Evolutionary conservation across 73 alveolate genomes (phyloP), one percentile per base, ranked within the genome.

Genomic region (Vitrella brassicaformis): DNA sequence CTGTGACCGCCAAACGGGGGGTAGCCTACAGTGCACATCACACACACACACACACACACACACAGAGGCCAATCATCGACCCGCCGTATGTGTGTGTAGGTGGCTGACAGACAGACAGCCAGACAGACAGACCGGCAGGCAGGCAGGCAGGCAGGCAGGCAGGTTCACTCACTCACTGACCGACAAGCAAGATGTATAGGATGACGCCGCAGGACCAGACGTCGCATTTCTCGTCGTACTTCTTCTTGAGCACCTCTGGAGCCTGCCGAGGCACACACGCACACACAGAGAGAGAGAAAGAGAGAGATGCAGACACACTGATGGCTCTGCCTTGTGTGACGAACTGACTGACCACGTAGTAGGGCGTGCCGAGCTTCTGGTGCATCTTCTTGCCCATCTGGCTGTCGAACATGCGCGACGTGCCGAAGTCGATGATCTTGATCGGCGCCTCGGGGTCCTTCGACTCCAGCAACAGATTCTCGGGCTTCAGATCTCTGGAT

Each of bases 401-500:
- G 4, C 22, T 39, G 56, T 4, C 4, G 14, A 39, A 39, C 56
- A 39, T 14, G 4, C 56, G 4, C 22, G 56, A 39, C 56, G 56
- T 39, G 4, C 56, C 56, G 56, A 39, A 39, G 56, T 39, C 56
- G 73, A n/a, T 70, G 18, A 30, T 73, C 84, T 78, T 78, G 31
- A 78, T 78, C 68, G 39, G 70, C 28, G 84, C 84, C 19, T 70
- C 70, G 31, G 74, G 72, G 66, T 78, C 78, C 28, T 26, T 70
- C 47, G 46, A 68, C 31, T 78, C 77, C 78, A 78, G 70, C 27
- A 78, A 67, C 31, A 78, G 69, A 47, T 78, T 78, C 68, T 78
- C 84, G 9, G 84, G 84, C 31, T 78, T 78, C 72, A 78, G 47
- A 45, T 78, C 77, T 25, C 65, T 64, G n/a, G n/a, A n/a, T n/a